Conservation (phyloP, 805 yeast species). For the Saccharomycopsis babjevae region DNA sequence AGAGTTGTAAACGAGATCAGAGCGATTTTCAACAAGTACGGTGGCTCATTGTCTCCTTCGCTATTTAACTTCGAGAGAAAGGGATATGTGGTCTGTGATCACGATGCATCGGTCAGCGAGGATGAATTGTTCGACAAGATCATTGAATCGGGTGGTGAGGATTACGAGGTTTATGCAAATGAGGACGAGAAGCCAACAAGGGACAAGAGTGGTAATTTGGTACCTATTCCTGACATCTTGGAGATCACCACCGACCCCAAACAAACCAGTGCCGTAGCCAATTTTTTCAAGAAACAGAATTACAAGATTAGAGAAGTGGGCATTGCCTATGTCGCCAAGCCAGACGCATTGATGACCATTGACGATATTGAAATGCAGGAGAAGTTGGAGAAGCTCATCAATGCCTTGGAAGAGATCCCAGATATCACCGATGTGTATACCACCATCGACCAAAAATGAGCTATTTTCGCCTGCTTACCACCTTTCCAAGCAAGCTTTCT, state of each 20-base stretch:
- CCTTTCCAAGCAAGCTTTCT: too few relatives aligned
- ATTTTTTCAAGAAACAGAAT: constrained; percentile 37
- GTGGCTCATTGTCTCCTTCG: constrained; percentile 68
- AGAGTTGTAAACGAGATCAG: constrained; percentile 70
- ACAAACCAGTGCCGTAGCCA: constrained; percentile 53
- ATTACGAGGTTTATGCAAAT: constrained; percentile 40
- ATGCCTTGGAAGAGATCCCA: constrained; percentile 61
- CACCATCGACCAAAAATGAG: constrained; percentile 28
- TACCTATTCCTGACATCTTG: constrained; percentile 22
- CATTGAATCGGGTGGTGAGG: constrained; percentile 72
- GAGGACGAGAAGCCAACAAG: constrained; percentile 30
- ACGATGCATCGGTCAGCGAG: constrained; percentile 23
- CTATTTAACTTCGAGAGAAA: constrained; percentile 64
- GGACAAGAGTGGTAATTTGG: constrained; percentile 13
- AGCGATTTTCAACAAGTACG: constrained; percentile 60
- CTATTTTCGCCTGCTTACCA: too few relatives aligned
- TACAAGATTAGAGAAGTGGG: constrained; percentile 63
- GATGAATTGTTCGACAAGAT: constrained; percentile 70
- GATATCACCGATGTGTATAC: constrained; percentile 77
- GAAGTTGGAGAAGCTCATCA: constrained; percentile 47
- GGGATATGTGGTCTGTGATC: constrained; percentile 57
- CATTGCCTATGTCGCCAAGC: constrained; percentile 54
- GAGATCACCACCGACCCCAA: constrained; percentile 55
- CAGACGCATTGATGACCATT: constrained; percentile 48
- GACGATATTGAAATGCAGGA: constrained; percentile 41